Evolutionary conservation across 2,329 filamentous ascomycete species (phyloP).

Genomic region (Geosmithia flava): DNA sequence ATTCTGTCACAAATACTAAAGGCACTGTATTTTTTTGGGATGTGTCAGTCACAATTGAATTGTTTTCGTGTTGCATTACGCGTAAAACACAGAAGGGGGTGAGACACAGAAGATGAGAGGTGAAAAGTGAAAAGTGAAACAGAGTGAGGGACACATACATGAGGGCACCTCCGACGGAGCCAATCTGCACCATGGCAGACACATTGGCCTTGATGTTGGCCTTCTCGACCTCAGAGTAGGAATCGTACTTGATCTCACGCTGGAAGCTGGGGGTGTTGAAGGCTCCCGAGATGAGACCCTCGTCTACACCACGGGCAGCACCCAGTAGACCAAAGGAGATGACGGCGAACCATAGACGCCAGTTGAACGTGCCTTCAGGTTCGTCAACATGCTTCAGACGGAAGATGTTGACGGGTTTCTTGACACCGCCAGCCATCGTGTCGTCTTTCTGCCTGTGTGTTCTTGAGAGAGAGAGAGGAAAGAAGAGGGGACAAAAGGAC

Average conservation of each 20-base stretch:
- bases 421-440: conserved; percentile 35
- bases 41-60: conserved; percentile 1
- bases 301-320: conserved; percentile 67
- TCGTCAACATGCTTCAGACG: conserved; percentile 50
- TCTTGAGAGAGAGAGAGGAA: too few species aligned
- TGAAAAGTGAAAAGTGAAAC: conserved; percentile 1
- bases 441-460: not conserved
- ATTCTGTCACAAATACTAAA: conserved; percentile 47
- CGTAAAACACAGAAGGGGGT: too few species aligned
- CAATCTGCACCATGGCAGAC: conserved; percentile 71
- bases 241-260: conserved; percentile 40
- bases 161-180: conserved; percentile 59
- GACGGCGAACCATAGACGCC: conserved; percentile 67
- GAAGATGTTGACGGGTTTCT: conserved; percentile 52
- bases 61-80: too few species aligned
- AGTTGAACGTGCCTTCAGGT: conserved; percentile 62
- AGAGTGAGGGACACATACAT: conserved; percentile 20
- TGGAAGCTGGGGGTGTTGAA: conserved; percentile 57
- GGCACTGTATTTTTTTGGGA: conserved; percentile 34
- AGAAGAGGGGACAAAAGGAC: not conserved
- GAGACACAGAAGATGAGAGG: not conserved
- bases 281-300: conserved; percentile 64
- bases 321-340: conserved; percentile 64
- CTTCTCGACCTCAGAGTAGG: conserved; percentile 36
- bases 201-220: conserved; percentile 67